A percentile compares a stretch with the other conserved stretches of the same genome.
These are phyloP conservation scores for Mycosarcoma maydis DNA, from an alignment of 1,284 basidiomycete genomes.

Conservation along the genomic window DNA sequence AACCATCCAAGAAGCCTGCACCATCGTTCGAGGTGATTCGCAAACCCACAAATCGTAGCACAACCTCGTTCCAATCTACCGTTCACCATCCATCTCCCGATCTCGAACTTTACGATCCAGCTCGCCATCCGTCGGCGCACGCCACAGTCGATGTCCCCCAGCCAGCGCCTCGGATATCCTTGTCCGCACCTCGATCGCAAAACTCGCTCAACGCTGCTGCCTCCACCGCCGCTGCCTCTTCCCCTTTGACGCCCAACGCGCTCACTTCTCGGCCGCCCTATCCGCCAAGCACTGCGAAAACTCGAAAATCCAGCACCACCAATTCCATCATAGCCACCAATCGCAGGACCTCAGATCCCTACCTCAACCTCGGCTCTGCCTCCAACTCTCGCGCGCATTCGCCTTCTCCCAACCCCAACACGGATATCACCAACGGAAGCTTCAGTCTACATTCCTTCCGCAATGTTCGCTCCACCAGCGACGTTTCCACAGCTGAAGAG, in stretches of 20 bases:
- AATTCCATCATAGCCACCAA: not conserved
- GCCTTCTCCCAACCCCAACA: conserved; percentile 18
- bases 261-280: conserved; percentile 16
- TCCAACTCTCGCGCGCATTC: conserved; percentile 30
- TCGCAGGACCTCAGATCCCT: conserved; percentile 19
- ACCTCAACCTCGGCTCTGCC: conserved; percentile 12
- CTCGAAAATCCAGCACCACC: conserved; percentile 16
- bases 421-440: conserved; percentile 15
- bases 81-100: conserved; percentile 12
- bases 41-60: conserved; percentile 41
- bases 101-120: conserved; percentile 2
- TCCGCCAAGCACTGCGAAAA: conserved; percentile 18
- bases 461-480: conserved; percentile 44
- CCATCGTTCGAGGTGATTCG: conserved; percentile 46
- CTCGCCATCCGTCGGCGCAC: conserved; percentile 9
- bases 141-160: not conserved
- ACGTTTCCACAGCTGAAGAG: conserved; percentile 26
- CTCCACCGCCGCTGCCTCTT: not conserved
- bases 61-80: conserved; percentile 29
- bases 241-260: not conserved
- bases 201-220: not conserved
- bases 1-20: conserved; percentile 27
- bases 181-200: conserved; percentile 11
- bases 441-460: conserved; percentile 49
- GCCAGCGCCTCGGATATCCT: conserved; percentile 27